Base-by-base conservation (phyloP, 805 yeast species). In the Yarrowia yakushimensis region DNA sequence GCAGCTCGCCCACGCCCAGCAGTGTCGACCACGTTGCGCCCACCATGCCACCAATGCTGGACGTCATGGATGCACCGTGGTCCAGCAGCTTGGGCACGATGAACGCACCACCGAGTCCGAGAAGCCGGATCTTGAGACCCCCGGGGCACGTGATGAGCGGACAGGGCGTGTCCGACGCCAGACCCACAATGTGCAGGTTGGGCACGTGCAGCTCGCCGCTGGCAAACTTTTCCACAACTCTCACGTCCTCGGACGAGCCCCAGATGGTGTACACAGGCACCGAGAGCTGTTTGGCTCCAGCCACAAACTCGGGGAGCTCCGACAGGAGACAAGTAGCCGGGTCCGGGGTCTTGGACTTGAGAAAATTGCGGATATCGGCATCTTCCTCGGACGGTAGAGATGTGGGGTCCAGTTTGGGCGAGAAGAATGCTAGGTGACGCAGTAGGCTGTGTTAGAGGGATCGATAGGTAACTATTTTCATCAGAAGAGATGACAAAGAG, bases 11-110 rank as follows among this genome's bases (percentile, higher is more conserved):
- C 39, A 88, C 74, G 70, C 88, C 94, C 59, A 86, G 72, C 64
- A 86, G 72, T 9, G 90, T 85, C 37, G 86, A 79, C 96, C 96
- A 88, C 43, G 86, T 78, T 66, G 85, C 85, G 1, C 93, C 92
- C 1, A 84, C 82, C 42, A 83, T 78, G 4, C 86, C 84, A 1
- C 88, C 86, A 22, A 83, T 73, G 13, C 69, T 72, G 65, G 76
- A 60, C 67, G 77, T 63, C 69, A 68, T 17, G 13, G 79, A 78
- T 4, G 80, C 79, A 5, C 88, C 88, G 65, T 82, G 84, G 67
- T 86, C 88, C 68, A 88, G 87, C 60, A 88, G 75, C 65, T 84
- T 81, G 66, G 85, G 87, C 64, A 83, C 81, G 23, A 87, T 82
- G 39, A 87, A 71, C 3, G 87, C 80, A 1, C 94, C 96, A 3